Base-by-base conservation (phyloP, 2,329 filamentous ascomycete species). In the Trichoderma sp. region DNA sequence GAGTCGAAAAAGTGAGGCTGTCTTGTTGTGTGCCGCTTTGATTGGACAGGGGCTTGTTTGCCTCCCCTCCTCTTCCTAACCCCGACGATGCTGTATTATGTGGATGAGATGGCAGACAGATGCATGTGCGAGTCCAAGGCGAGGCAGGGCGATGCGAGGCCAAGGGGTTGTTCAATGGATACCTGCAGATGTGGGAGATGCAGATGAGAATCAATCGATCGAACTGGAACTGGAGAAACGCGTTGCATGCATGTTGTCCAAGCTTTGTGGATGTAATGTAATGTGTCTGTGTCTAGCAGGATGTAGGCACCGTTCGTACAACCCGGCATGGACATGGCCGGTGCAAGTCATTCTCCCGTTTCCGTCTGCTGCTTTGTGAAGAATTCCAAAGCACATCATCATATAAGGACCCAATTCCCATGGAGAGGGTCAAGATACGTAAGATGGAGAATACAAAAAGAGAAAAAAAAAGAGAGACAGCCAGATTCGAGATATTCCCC, bases 191-290 rank as follows among this genome's bases (percentile, higher is more conserved):
- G 21, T 30, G 28, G 30, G 32, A 18, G 51, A 69, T 30, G 36
- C 51, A 69, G n/a, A 61, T 61, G 57, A 43, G 66, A 67, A 36
- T 18, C 15, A 70, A 70, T 70, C 67, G 67, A 70, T 70, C 67
- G 57, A 36, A 62, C 21, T 21, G 47, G n/a, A 21, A 47, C 26
- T 12, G 34, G 34, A 36, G 34, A 8, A 43, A 15, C 34, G 34
- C 32, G 12, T 34, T 12, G 36, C 39, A 51, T 70, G 67, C 36
- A 53, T 34, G 24, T 39, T 43, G 24, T 32, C 18, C 57, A 51
- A 53, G 67, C 60, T 53, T 24, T 69, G 26, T 58, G 30, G 28
- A 18, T 60, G 30, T 30, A 18, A 18, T 18, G 36, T 36, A 36
- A 26, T 43, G 57, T 60, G 30, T 28, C 34, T 39, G 39, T 69